Base-by-base conservation (phyloP, 768 basidiomycete species). In the Russula brevipes region DNA sequence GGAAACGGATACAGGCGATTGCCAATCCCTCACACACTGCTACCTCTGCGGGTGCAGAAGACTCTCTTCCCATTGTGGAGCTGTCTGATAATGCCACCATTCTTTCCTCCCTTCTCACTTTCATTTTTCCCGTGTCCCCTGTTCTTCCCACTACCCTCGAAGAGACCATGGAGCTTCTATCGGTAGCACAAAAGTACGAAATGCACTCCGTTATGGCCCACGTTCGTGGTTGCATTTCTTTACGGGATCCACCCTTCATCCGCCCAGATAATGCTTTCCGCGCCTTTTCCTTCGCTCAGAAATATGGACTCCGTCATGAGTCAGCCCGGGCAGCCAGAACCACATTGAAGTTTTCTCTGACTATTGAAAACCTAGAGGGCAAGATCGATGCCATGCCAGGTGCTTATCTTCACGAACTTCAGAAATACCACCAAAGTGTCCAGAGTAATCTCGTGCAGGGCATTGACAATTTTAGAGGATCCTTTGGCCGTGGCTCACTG, bases 91-190 rank as follows among this genome's bases (percentile, higher is more conserved):
- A 12, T 11, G 41, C 46, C 5, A 11, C 5, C 4, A 59, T 46
- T 39, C 53, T 59, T 31, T 19, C 41, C 35, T 36, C 3, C 33
- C 63, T 64, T 31, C 41, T 64, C 52, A 64, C 63, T 5, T 59
- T 64, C 17, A 44, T 59, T 8, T 50, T 64, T 19, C 58, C 53
- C 11, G 46, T 59, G 24, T 2, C 33, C 4, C 38, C 47, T 9
- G 0, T 44, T 46, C 19, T 59, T 9, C 63, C 47, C 16, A 8
- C 53, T 0, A 50, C 24, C 12, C 19, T 39, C 3, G 63, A 64
- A 31, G 46, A 31, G 30, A 45, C 6, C 0, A 59, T 59, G 44
- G 41, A 53, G 11, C 57, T 59, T 35, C 33, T 64, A n/a, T 49
- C 12, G 4, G 58, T 50, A 4, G 63, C 63, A 0, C 52, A 59